Conservation (phyloP, 2,329 filamentous ascomycete species). For the Pseudogymnoascus sp. region DNA sequence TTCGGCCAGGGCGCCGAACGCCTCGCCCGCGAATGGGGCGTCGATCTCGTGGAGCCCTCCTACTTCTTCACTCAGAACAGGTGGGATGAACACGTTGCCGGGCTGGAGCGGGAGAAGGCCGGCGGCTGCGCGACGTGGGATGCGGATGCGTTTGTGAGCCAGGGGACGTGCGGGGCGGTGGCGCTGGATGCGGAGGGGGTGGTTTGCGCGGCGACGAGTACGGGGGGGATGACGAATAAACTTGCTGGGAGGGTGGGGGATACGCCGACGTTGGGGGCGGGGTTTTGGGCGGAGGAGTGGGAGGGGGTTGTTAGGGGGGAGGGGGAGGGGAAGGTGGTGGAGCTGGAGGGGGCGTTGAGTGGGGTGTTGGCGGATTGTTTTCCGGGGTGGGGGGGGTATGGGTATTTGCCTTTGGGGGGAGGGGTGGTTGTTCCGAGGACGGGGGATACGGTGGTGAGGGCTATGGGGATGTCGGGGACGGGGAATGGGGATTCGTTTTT, state of each 20-base stretch:
- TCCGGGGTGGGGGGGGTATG: constrained; percentile 28
- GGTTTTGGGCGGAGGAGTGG: too few relatives aligned
- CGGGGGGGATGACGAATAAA: too few relatives aligned
- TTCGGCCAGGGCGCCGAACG: constrained; percentile 59
- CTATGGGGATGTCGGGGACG: constrained; percentile 61
- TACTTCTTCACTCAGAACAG: constrained; percentile 75
- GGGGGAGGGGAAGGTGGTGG: too few relatives aligned
- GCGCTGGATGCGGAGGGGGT: constrained; percentile 69
- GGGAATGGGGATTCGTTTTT: constrained; percentile 88
- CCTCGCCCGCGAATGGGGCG: constrained; percentile 58
- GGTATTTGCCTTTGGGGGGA: neutral
- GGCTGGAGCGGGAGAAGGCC: constrained; percentile 39
- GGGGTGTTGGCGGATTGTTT: constrained; percentile 52
- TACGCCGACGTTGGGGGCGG: too few relatives aligned
- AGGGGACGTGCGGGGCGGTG: constrained; percentile 78
- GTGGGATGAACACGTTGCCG: constrained; percentile 69
- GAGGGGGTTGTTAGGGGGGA: too few relatives aligned
- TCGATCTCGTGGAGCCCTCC: constrained; percentile 57
- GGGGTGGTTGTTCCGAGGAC: neutral
- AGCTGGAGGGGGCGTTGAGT: constrained; percentile 28
- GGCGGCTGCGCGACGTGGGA: constrained; percentile 46
- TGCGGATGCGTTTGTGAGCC: constrained; percentile 59
- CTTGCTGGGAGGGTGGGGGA: too few relatives aligned
- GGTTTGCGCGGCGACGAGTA: constrained; percentile 58
- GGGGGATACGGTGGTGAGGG: constrained; percentile 18